Percentiles rank a stretch among this genome's conserved stretches.
These are phyloP conservation scores for Diophrys appendiculata DNA, from an alignment of 73 alveolate genomes.

Conservation along the genomic window DNA sequence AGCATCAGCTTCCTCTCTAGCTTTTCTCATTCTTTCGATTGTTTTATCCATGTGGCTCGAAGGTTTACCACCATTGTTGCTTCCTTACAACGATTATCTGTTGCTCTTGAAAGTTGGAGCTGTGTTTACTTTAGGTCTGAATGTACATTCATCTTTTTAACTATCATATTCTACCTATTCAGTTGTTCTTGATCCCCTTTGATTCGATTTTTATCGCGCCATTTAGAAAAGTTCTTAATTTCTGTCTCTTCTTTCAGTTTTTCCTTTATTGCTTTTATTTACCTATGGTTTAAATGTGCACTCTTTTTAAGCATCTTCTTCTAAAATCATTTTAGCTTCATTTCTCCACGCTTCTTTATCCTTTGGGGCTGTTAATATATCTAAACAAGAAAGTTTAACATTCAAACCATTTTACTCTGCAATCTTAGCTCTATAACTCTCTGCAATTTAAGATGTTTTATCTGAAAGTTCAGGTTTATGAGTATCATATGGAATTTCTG, in stretches of 20 bases:
- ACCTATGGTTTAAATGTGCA: conserved; percentile 50
- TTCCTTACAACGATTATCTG: conserved; percentile 8
- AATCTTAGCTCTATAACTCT: background rate
- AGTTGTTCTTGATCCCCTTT: conserved; percentile 18
- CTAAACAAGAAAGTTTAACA: background rate
- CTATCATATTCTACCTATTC: conserved; percentile 41
- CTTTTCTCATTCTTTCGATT: conserved; percentile 45
- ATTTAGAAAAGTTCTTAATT: conserved; percentile 21
- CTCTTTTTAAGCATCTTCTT: background rate
- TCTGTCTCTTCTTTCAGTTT: conserved; percentile 26
- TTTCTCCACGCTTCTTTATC: background rate
- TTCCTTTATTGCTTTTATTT: conserved; percentile 7
- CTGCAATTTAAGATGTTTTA: background rate
- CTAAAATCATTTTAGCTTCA: background rate
- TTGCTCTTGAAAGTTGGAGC: background rate
- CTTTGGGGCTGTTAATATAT: background rate
- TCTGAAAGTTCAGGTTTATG: background rate
- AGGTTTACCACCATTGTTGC: background rate
- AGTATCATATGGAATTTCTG: background rate
- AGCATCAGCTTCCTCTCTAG: conserved; percentile 43
- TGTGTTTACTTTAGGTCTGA: conserved; percentile 40
- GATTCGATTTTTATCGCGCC: conserved; percentile 19
- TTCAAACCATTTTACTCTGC: background rate
- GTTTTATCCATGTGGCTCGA: conserved; percentile 11
- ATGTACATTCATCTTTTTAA: conserved; percentile 44